Base-by-base conservation (phyloP, 1,284 basidiomycete genomes). In the Moesziomyces parantarcticus region DNA sequence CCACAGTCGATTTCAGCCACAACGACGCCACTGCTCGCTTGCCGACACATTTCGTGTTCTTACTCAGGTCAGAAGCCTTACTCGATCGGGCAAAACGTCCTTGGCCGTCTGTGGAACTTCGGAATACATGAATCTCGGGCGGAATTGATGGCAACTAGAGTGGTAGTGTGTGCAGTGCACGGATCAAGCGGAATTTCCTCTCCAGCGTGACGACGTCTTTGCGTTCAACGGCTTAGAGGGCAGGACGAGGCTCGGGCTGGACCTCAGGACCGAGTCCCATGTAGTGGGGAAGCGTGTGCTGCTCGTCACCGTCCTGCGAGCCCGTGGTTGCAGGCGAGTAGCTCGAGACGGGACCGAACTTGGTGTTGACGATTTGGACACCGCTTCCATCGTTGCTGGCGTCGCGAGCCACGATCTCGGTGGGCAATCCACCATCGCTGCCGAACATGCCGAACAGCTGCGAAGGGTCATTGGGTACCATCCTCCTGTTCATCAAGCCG, bases 281-380 rank as follows among this genome's bases (percentile, higher is more conserved):
- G 50, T 59, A 59, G 57, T 59, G 57, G 23, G 57, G 50, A 20
- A 59, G 25, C 11, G 21, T 41, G 44, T 52, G 36, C 11, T 39
- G 23, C 21, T 49, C 49, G 22, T 20, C 48, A 7, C 25, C 25
- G 25, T 26, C 25, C 25, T 26, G 25, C 25, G 25, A 26, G 25
- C 25, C 25, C 25, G 25, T 46, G n/a, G 16, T 43, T 26, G 43
- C 52, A 45, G 21, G 36, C 44, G 25, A 26, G 25, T 26, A 26
- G 36, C 50, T 51, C 36, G 50, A 20, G 9, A 29, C 42, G 16
- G 57, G 39, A 11, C 57, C 57, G 22, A 52, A 59, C 20, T 59
- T 50, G 48, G 50, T 59, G 44, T 34, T 47, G 29, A 26, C 44
- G 23, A 59, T 9, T 13, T 49, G 49, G 29, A 51, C 11, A 29